Conservation (phyloP, 345 rosid species). For the Carallia pectinifolia region DNA sequence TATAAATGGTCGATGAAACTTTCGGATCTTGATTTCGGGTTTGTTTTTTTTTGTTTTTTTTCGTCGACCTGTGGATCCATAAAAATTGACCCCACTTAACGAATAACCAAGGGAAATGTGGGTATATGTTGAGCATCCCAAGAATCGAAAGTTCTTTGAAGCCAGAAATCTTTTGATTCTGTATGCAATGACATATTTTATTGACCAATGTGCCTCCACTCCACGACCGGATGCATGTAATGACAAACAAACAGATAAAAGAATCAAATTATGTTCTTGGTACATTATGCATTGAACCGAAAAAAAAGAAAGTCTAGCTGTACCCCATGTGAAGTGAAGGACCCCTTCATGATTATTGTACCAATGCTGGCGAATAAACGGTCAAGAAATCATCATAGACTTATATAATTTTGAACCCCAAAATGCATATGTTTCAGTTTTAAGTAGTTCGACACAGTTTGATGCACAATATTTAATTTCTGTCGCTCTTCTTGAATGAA, state of each 20-base stretch:
- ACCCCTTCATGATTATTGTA: constrained; percentile 15
- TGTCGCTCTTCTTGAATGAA: not conserved
- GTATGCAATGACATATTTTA: not conserved
- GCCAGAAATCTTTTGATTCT: not conserved
- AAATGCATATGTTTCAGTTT: not conserved
- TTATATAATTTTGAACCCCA: not conserved
- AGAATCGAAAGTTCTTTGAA: constrained; percentile 2
- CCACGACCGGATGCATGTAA: not conserved
- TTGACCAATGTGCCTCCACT: not conserved
- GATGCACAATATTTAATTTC: constrained; percentile 1
- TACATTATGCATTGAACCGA: not conserved
- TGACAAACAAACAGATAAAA: constrained; percentile 14
- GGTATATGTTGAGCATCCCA: not conserved
- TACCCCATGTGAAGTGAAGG: constrained; percentile 21
- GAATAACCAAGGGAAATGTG: too few relatives aligned
- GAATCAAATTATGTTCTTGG: not conserved
- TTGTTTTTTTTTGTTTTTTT: too few relatives aligned
- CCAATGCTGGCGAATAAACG: constrained; percentile 5
- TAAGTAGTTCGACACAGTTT: too few relatives aligned
- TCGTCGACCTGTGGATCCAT: too few relatives aligned
- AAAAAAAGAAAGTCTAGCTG: not conserved
- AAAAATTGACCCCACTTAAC: too few relatives aligned
- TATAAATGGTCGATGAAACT: too few relatives aligned
- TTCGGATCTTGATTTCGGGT: too few relatives aligned
- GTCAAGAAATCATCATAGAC: constrained; percentile 23